A percentile compares a stretch with the other conserved stretches of the same genome.
Evolutionary conservation across 1,284 basidiomycete species (phyloP).

Genomic region (Puccinia novopanici): DNA sequence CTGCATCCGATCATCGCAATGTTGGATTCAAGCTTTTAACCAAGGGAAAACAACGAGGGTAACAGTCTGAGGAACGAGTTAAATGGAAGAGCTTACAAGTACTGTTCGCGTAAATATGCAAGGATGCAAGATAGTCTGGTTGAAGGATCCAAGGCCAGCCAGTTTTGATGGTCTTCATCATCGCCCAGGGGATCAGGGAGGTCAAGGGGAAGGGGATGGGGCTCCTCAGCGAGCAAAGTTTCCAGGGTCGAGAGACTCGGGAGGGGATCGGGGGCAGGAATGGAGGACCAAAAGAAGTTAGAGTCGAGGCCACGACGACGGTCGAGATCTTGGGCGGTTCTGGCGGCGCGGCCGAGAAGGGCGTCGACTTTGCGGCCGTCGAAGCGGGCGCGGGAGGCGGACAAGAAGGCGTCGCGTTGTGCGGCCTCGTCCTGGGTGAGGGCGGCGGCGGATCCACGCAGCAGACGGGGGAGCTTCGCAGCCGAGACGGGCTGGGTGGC

Average conservation of each 20-base stretch:
- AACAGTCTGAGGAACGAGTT: not conserved
- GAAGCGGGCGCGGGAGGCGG: slow-evolving; percentile 20
- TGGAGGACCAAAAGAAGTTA: slow-evolving; percentile 35
- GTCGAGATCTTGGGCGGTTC: slow-evolving; percentile 46
- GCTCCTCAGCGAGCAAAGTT: not conserved
- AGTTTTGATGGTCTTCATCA: slow-evolving; percentile 24
- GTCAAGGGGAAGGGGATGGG: not conserved
- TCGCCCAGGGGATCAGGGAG: not conserved
- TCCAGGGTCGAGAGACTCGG: not conserved
- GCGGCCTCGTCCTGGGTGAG: slow-evolving; percentile 26
- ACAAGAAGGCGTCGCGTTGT: slow-evolving; percentile 15
- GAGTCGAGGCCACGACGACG: slow-evolving; percentile 33
- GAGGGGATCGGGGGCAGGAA: not conserved
- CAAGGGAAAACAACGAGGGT: no score
- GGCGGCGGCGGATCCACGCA: not conserved
- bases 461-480: not conserved
- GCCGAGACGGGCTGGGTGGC: not conserved
- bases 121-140: slow-evolving; percentile 24
- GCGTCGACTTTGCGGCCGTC: slow-evolving; percentile 34
- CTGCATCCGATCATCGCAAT: not conserved
- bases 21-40: no score
- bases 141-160: slow-evolving; percentile 44
- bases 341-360: slow-evolving; percentile 15
- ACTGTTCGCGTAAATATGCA: slow-evolving; percentile 34
- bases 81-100: slow-evolving; percentile 31